Conservation (phyloP, 169 alveolate genomes). For the Babesia bovis region DNA sequence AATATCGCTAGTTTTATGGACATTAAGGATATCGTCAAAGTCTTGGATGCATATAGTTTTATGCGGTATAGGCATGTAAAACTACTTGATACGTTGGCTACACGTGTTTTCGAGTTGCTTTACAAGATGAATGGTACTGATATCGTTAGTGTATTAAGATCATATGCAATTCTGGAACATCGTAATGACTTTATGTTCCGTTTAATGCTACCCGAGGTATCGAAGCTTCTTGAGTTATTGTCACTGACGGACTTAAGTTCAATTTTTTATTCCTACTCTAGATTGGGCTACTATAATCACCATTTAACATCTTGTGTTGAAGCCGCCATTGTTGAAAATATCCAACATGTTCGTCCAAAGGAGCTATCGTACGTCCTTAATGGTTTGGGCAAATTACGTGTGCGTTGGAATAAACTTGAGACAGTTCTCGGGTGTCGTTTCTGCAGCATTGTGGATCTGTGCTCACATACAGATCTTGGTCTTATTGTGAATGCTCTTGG, state of each 20-base stretch:
- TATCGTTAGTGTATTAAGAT: slow-evolving; percentile 22
- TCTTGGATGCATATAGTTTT: slow-evolving; percentile 44
- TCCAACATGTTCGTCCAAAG: slow-evolving; percentile 26
- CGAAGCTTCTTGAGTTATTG: slow-evolving; percentile 37
- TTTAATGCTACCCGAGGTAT: slow-evolving; percentile 42
- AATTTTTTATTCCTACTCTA: slow-evolving; percentile 50
- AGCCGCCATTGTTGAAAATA: slow-evolving; percentile 2
- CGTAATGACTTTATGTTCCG: slow-evolving; percentile 56
- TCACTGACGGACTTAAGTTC: slow-evolving; percentile 38
- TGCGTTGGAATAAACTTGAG: slow-evolving; percentile 5
- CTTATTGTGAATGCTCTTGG: slow-evolving; percentile 37
- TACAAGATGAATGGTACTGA: slow-evolving; percentile 15
- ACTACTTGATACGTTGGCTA: slow-evolving; percentile 30
- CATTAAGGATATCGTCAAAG: not conserved
- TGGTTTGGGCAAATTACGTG: slow-evolving; percentile 37
- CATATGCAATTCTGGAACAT: slow-evolving; percentile 52
- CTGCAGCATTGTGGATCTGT: slow-evolving; percentile 33
- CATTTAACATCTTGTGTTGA: slow-evolving; percentile 30
- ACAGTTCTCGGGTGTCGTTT: slow-evolving; percentile 62
- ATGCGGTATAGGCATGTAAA: slow-evolving; percentile 51
- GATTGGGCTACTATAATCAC: slow-evolving; percentile 51
- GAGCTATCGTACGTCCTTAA: slow-evolving; percentile 40
- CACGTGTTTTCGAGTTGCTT: slow-evolving; percentile 24
- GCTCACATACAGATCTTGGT: slow-evolving; percentile 20
- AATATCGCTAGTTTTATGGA: slow-evolving; percentile 17